Conservation (phyloP, 768 basidiomycete genomes). For the Xerocomellus amylosporus region DNA sequence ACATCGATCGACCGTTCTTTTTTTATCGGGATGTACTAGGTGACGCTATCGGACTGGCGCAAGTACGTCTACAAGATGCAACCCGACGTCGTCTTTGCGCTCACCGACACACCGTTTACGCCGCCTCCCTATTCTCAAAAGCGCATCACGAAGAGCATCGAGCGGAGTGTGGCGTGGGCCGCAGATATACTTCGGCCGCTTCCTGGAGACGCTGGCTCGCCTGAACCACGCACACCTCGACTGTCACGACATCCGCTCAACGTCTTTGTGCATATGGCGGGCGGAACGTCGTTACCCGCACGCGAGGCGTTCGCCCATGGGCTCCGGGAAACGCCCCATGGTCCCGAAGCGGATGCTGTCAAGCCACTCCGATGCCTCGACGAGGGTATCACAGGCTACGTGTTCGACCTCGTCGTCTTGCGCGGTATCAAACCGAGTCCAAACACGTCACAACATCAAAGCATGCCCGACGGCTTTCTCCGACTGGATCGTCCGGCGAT, state of each 20-base stretch:
- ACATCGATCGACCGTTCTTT: neutral
- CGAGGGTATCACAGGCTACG: conserved; percentile 67
- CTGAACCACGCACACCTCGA: neutral
- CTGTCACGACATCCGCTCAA: conserved; percentile 32
- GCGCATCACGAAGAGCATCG: conserved; percentile 70
- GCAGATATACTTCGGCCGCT: conserved; percentile 45
- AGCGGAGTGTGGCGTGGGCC: conserved; percentile 67
- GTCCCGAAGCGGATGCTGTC: conserved; percentile 51
- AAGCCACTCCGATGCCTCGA: conserved; percentile 56
- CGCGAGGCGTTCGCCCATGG: conserved; percentile 60
- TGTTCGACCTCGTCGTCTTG: conserved; percentile 62
- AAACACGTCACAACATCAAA: conserved; percentile 15
- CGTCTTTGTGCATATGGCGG: conserved; percentile 70
- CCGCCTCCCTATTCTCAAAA: conserved; percentile 71
- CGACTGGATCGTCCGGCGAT: conserved; percentile 7
- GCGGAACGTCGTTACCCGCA: conserved; percentile 52
- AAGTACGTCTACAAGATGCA: conserved; percentile 48
- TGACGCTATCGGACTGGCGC: conserved; percentile 55
- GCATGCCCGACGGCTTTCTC: conserved; percentile 12
- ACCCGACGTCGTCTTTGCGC: conserved; percentile 70
- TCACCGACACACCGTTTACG: conserved; percentile 69
- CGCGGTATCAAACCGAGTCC: conserved; percentile 24
- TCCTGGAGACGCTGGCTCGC: neutral
- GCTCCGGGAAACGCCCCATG: conserved; percentile 55
- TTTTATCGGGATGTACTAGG: conserved; percentile 35